phyloP scores from a whole-genome alignment of 441 rosid species.

The Adansonia rubrostipa region DNA sequence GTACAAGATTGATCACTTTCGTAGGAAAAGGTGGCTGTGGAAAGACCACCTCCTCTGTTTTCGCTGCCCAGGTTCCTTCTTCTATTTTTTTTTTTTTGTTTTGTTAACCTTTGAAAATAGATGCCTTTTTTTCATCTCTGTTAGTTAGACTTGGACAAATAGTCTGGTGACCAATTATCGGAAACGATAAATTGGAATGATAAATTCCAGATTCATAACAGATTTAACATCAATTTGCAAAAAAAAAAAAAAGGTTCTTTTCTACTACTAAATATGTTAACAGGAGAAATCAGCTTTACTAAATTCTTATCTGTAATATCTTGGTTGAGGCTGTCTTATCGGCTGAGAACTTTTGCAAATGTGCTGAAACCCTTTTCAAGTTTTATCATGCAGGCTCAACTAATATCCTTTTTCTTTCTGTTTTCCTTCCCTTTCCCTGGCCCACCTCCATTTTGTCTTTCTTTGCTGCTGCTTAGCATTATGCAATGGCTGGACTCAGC shows the following conservation, averaged over 20 bases:
- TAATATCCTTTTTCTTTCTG: background rate
- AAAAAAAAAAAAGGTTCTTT: background rate
- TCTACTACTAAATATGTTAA: background rate
- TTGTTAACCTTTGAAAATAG: background rate
- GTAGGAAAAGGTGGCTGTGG: slow-evolving; percentile 95
- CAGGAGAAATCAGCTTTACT: background rate
- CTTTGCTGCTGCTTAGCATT: slow-evolving; percentile 55
- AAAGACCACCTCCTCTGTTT: slow-evolving; percentile 80
- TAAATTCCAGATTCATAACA: background rate
- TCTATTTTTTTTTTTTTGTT: background rate
- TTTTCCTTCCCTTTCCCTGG: background rate
- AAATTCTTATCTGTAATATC: background rate
- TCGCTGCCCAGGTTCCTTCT: slow-evolving; percentile 77
- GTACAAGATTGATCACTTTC: slow-evolving; percentile 64
- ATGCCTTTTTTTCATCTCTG: background rate
- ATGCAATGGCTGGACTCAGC: slow-evolving; percentile 71
- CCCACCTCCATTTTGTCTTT: background rate
- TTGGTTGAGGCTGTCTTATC: background rate
- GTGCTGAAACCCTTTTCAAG: background rate
- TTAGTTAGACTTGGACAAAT: background rate
- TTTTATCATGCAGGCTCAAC: slow-evolving; percentile 12
- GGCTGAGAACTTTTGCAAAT: background rate
- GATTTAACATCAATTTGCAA: background rate
- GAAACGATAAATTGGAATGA: background rate
- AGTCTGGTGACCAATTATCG: background rate